Evolutionary conservation across 2,329 filamentous ascomycete species (phyloP), one percentile per base, ranked within the genome.

Genomic region (Aspergillus clavatus): DNA sequence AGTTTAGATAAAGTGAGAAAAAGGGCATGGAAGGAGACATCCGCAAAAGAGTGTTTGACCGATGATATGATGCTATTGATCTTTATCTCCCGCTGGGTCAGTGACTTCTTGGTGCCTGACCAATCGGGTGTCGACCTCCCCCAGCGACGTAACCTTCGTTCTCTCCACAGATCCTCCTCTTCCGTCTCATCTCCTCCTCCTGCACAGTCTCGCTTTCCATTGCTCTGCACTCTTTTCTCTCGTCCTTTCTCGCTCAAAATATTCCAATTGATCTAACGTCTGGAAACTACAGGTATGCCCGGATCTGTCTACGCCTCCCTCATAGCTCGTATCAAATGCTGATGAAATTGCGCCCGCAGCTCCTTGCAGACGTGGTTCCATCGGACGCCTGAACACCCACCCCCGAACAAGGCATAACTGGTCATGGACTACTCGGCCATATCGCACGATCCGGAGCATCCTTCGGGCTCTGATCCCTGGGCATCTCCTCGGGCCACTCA

Each of bases 391-490:
- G 35, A 52, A 18, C n/a, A 19, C n/a, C 23, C 12, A 29, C 16
- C 33, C 31, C 38, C 46, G 50, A 45, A 52, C 43, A 44, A 49
- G 41, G 45, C 24, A 48, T 36, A 45, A 46, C 37, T 38, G 19
- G 42, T 43, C 16, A 87, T 87, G 83, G 83, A 87, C 63, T 87
- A 86, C 65, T 82, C 81, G 45, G 64, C 73, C 26, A 69, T 80
- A 41, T 71, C 75, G 43, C 69, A 77, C 54, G 80, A 83, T 57
- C 72, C 77, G 24, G 79, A 82, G 43, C 73, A 80, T 59, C 76
- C 78, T 36, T 72, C 72, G 27, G 82, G 75, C 42, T 56, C 72
- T 45, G 84, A 81, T 27, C 83, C 83, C 43, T 87, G 83, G 83
- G 75, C 70, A 18, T 82, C 80, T 42, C 80, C 79, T 46, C 73